A percentile compares a stretch with the other conserved stretches of the same genome.
phyloP scores from a whole-genome alignment of 140 eudicot species.

The Flaveria floridana region DNA sequence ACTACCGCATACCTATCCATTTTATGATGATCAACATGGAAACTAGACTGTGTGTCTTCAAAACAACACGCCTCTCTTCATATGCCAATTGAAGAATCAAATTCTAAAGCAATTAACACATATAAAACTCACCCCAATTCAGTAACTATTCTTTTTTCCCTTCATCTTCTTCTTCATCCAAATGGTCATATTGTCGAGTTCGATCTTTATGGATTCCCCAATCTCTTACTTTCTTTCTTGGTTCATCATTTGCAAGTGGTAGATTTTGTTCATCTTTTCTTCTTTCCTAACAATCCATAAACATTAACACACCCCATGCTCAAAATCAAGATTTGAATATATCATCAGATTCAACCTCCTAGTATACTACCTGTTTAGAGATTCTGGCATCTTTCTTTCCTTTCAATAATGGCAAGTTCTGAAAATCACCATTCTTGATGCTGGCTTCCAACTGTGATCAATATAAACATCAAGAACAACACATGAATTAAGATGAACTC shows the following conservation, averaged over 20 bases:
- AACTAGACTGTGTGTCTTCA: background rate
- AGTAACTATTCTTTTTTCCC: slow-evolving; percentile 39
- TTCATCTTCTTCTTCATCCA: slow-evolving; percentile 45
- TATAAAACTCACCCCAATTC: background rate
- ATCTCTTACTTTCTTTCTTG: slow-evolving; percentile 42
- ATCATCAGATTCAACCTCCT: slow-evolving; percentile 4
- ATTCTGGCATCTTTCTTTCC: slow-evolving; percentile 42
- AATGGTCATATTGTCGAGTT: slow-evolving; percentile 37
- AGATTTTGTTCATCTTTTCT: slow-evolving; percentile 41
- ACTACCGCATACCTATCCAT: background rate
- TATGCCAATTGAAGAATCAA: slow-evolving; percentile 5
- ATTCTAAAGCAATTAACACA: background rate
- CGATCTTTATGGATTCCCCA: slow-evolving; percentile 60
- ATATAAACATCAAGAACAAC: no score
- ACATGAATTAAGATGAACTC: slow-evolving; percentile 10
- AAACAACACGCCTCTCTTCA: background rate
- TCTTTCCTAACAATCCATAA: slow-evolving; percentile 37
- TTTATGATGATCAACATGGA: background rate
- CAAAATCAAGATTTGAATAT: background rate
- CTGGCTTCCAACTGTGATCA: slow-evolving; percentile 81
- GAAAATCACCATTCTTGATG: slow-evolving; percentile 71
- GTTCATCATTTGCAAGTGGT: slow-evolving; percentile 50
- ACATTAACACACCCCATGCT: background rate
- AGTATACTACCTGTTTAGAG: slow-evolving; percentile 42
- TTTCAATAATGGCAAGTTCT: slow-evolving; percentile 51